Evolutionary conservation across 495 filamentous ascomycete genomes (phyloP).

Genomic region (Trichoderma parareesei): DNA sequence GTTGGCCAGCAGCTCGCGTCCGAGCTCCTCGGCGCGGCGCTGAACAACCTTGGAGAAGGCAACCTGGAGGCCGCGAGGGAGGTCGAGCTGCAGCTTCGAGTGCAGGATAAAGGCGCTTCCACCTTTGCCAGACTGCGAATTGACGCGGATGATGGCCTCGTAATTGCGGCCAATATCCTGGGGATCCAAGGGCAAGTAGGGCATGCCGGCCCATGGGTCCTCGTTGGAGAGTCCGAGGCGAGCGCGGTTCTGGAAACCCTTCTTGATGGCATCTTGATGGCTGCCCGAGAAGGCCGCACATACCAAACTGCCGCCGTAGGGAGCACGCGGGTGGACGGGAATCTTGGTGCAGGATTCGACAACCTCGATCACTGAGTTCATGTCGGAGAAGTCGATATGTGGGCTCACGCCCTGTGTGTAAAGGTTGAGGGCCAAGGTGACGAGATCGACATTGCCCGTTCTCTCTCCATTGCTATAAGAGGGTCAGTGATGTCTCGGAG

Average conservation of each 20-base stretch:
- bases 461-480: conserved; percentile 47
- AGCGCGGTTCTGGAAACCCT: conserved; percentile 62
- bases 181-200: conserved; percentile 90
- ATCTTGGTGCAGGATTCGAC: conserved; percentile 95
- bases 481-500: not conserved
- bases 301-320: conserved; percentile 85
- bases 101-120: conserved; percentile 93
- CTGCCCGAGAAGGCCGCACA: conserved; percentile 85
- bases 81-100: conserved; percentile 78
- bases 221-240: conserved; percentile 24
- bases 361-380: conserved; percentile 77
- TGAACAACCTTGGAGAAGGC: conserved; percentile 88
- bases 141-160: conserved; percentile 96
- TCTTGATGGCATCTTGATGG: conserved; percentile 97
- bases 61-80: conserved; percentile 86
- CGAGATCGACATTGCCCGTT: conserved; percentile 93
- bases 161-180: conserved; percentile 92
- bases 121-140: conserved; percentile 92
- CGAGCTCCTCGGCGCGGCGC: conserved; percentile 58
- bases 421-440: conserved; percentile 89
- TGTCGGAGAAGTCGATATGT: conserved; percentile 84
- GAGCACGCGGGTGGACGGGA: conserved; percentile 78
- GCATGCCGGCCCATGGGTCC: conserved; percentile 55
- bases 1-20: conserved; percentile 62
- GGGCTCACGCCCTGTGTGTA: conserved; percentile 93